Percentiles rank a stretch among this genome's conserved stretches.
Conservation (phyloP, 129 eudicot species). For the Arctium lappa region DNA sequence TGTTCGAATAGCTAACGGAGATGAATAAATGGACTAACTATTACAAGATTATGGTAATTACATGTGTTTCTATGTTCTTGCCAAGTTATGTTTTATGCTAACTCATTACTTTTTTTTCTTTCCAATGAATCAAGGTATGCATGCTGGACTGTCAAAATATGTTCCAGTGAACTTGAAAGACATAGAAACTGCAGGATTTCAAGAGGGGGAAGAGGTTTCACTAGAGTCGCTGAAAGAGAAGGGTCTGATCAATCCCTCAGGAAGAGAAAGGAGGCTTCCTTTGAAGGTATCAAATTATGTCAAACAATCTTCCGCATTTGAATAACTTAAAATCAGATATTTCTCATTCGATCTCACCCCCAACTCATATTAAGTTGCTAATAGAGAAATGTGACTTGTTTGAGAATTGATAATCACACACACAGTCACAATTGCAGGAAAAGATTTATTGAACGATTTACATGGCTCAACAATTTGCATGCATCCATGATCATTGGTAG, state of each 20-base stretch:
- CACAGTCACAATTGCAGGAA: background rate
- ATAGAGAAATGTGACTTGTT: background rate
- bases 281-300: conserved; percentile 50
- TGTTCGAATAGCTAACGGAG: too few relatives aligned
- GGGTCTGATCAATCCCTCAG: conserved; percentile 91
- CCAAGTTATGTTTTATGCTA: background rate
- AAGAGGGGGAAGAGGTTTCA: conserved; percentile 96
- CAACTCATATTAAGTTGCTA: background rate
- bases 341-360: background rate
- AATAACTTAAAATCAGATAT: background rate
- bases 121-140: conserved; percentile 60
- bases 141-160: conserved; percentile 81
- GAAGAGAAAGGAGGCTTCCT: conserved; percentile 94
- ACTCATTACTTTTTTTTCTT: conserved; percentile 6
- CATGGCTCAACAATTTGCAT: background rate
- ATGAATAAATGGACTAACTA: too few relatives aligned
- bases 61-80: background rate
- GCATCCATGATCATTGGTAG: background rate
- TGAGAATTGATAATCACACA: background rate
- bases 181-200: conserved; percentile 74
- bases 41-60: background rate
- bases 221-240: conserved; percentile 73
- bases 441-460: background rate
- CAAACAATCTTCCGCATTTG: background rate
- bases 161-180: conserved; percentile 87